Percentiles rank a stretch among this genome's conserved stretches.
phyloP scores from a whole-genome alignment of 352 stramenopile species.

The Phytophthora gonapodyides region DNA sequence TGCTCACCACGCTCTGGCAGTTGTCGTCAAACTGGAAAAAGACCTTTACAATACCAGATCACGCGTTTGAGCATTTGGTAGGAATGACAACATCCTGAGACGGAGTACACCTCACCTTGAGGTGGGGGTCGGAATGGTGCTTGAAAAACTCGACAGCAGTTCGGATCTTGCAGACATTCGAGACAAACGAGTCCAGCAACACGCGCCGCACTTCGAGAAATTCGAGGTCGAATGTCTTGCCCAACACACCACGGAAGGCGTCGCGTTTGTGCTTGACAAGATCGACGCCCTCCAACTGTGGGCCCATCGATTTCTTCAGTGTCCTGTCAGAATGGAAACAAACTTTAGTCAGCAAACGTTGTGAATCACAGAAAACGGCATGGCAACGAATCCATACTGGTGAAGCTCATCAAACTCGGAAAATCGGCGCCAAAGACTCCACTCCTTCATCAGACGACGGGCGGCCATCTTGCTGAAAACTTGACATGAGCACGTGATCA shows the following conservation, averaged over 20 bases:
- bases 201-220: slow-evolving; percentile 66
- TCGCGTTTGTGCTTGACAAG: slow-evolving; percentile 64
- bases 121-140: slow-evolving; percentile 39
- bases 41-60: slow-evolving; percentile 19
- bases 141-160: slow-evolving; percentile 68
- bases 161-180: slow-evolving; percentile 45
- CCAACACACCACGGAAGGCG: slow-evolving; percentile 51
- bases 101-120: slow-evolving; percentile 40
- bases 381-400: slow-evolving; percentile 32
- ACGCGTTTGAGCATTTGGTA: not conserved
- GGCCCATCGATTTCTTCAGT: slow-evolving; percentile 50
- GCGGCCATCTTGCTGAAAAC: slow-evolving; percentile 54
- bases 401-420: slow-evolving; percentile 66
- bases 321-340: slow-evolving; percentile 24
- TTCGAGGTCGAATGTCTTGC: slow-evolving; percentile 51
- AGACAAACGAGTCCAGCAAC: slow-evolving; percentile 58
- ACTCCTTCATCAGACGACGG: slow-evolving; percentile 58
- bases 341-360: not conserved
- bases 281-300: slow-evolving; percentile 48
- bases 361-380: not conserved
- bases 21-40: slow-evolving; percentile 73
- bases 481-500: slow-evolving; percentile 63
- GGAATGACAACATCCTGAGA: not conserved
- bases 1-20: slow-evolving; percentile 60
- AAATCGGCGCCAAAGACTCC: slow-evolving; percentile 69